Conservation (phyloP, 805 yeast genomes). For the Diddensiella caesifluorescens region DNA sequence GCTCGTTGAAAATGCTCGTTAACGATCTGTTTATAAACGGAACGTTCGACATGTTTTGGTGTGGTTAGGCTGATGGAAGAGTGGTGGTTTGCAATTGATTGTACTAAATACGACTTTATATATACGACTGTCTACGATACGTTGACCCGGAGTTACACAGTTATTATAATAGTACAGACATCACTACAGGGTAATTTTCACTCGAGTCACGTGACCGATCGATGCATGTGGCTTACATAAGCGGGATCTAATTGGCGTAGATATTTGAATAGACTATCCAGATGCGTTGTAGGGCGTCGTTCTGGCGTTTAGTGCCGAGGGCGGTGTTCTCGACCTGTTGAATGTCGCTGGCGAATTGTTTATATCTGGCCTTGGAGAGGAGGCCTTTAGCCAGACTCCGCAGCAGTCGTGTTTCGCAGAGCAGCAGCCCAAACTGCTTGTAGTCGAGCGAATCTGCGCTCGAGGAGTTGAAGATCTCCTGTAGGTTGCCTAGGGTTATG, state of each 20-base stretch:
- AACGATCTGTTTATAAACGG: constrained; percentile 71
- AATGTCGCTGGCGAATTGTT: constrained; percentile 60
- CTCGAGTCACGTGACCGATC: too few relatives aligned
- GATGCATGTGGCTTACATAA: too few relatives aligned
- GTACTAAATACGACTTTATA: too few relatives aligned
- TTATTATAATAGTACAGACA: too few relatives aligned
- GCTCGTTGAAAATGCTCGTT: constrained; percentile 67
- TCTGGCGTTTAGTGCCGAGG: background rate
- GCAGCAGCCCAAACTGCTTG: constrained; percentile 51
- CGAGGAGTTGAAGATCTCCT: constrained; percentile 40
- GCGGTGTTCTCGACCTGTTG: constrained; percentile 42
- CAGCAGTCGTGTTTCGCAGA: constrained; percentile 61
- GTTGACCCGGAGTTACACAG: too few relatives aligned
- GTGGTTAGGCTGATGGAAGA: background rate
- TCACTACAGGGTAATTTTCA: too few relatives aligned
- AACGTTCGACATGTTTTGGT: constrained; percentile 11
- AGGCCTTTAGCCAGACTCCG: constrained; percentile 44
- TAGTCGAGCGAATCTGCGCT: constrained; percentile 23
- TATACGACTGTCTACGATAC: too few relatives aligned
- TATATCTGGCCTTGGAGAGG: constrained; percentile 44
- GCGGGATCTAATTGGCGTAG: too few relatives aligned
- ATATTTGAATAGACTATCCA: constrained; percentile 1
- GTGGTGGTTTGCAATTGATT: background rate
- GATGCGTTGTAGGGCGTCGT: background rate
- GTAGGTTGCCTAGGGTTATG: constrained; percentile 52